phyloP scores from a whole-genome alignment of 805 yeast species.

The Ogataea pignaliae region DNA sequence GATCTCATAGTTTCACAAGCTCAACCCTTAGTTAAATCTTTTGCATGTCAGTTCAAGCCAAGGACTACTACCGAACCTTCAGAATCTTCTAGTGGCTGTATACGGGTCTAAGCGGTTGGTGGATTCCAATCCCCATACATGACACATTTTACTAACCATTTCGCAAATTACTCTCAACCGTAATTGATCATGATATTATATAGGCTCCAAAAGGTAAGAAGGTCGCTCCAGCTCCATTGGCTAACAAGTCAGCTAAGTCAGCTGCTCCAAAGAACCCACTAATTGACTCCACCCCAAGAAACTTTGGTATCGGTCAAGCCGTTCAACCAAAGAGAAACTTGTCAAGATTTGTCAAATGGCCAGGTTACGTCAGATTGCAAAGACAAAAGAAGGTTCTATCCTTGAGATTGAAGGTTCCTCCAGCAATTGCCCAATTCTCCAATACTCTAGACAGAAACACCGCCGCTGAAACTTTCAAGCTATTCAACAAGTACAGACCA shows the following conservation, averaged over 20 bases:
- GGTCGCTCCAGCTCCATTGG: constrained; percentile 96
- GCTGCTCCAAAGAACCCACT: constrained; percentile 67
- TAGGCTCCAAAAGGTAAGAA: constrained; percentile 55
- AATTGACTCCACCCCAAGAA: constrained; percentile 80
- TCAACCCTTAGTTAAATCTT: no score
- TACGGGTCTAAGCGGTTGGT: no score
- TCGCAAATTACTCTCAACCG: background rate
- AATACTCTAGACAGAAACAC: constrained; percentile 96
- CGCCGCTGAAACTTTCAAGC: constrained; percentile 91
- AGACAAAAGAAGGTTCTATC: constrained; percentile 94
- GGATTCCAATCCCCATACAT: no score
- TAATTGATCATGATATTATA: background rate
- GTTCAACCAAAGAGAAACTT: constrained; percentile 92
- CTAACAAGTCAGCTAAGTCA: constrained; percentile 56
- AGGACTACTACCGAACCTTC: no score
- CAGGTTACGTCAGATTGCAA: constrained; percentile 93
- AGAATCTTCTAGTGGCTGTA: no score
- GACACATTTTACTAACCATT: constrained; percentile 5
- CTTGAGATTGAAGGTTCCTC: constrained; percentile 95
- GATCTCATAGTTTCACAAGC: no score
- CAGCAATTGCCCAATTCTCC: constrained; percentile 93
- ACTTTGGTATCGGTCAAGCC: constrained; percentile 92
- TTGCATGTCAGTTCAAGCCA: no score
- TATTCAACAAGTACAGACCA: constrained; percentile 97
- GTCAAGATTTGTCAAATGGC: constrained; percentile 96